phyloP scores from a whole-genome alignment of 108 stramenopile species.

The Nitzschia sp. region DNA sequence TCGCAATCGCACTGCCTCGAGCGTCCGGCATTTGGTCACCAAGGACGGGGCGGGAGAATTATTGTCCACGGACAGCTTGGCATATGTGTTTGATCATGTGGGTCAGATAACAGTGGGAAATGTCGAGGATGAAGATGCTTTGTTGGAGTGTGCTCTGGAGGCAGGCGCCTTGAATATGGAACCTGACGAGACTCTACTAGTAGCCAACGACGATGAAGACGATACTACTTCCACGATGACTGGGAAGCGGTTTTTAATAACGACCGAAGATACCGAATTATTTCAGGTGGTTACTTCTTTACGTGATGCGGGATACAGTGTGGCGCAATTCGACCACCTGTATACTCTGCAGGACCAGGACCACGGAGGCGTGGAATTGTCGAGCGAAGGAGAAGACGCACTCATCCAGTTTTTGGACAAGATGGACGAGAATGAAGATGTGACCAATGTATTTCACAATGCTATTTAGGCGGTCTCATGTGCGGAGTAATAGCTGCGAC shows the following conservation, averaged over 20 bases:
- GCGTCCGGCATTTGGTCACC: constrained; percentile 58
- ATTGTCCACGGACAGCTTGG: constrained; percentile 50
- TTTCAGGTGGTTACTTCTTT: constrained; percentile 48
- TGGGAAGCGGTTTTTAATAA: constrained; percentile 31
- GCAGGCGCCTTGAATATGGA: constrained; percentile 71
- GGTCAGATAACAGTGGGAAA: constrained; percentile 51
- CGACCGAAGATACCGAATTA: constrained; percentile 58
- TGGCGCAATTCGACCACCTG: constrained; percentile 58
- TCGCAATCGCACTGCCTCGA: constrained; percentile 69
- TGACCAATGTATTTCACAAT: constrained; percentile 68
- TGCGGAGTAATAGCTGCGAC: constrained; percentile 1
- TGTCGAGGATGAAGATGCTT: constrained; percentile 43
- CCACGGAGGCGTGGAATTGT: constrained; percentile 36
- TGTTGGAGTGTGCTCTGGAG: constrained; percentile 69
- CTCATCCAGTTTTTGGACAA: constrained; percentile 61
- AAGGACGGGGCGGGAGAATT: constrained; percentile 63
- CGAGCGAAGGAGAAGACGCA: constrained; percentile 38
- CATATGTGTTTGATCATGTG: constrained; percentile 71
- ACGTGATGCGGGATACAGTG: constrained; percentile 27
- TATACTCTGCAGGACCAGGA: constrained; percentile 52
- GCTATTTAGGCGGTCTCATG: constrained; percentile 14
- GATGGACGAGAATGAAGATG: constrained; percentile 69
- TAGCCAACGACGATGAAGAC: constrained; percentile 21
- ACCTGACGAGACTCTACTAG: constrained; percentile 10
- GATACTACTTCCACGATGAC: neutral